A percentile compares a stretch with the other conserved stretches of the same genome.
Evolutionary conservation across 1,139 yeast species (phyloP).

Genomic region (Candida sanyaensis): DNA sequence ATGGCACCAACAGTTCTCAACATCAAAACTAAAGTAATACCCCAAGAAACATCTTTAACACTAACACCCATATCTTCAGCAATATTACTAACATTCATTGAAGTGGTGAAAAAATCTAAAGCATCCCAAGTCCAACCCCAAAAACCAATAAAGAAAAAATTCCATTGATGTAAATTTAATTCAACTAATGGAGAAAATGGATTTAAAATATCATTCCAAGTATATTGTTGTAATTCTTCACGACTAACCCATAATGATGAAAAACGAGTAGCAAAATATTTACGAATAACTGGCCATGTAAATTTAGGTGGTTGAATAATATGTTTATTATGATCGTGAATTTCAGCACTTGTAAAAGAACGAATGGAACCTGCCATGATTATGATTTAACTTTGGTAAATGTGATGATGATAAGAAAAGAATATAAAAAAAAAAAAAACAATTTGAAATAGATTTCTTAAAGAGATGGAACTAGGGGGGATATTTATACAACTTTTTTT

Average conservation of each 20-base stretch:
- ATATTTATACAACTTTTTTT: neutral
- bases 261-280: constrained; percentile 31
- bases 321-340: constrained; percentile 55
- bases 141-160: constrained; percentile 34
- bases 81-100: constrained; percentile 32
- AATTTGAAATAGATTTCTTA: neutral
- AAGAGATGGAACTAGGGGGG: neutral
- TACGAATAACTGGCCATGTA: constrained; percentile 23
- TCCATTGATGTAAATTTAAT: constrained; percentile 36
- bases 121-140: constrained; percentile 49
- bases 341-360: constrained; percentile 34
- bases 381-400: too few species aligned
- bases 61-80: constrained; percentile 28
- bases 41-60: constrained; percentile 41
- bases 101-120: constrained; percentile 42
- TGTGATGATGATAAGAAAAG: neutral
- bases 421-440: too few species aligned
- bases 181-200: constrained; percentile 35
- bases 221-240: constrained; percentile 28
- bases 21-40: constrained; percentile 47
- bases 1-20: constrained; percentile 46
- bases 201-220: constrained; percentile 32
- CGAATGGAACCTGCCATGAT: constrained; percentile 10
- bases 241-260: constrained; percentile 33
- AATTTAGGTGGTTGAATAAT: constrained; percentile 35